A percentile compares a stretch with the other conserved stretches of the same genome.
These are phyloP conservation scores for Pyrenochaeta sp. DNA, from an alignment of 2,329 filamentous ascomycete genomes.

Conservation along the genomic window DNA sequence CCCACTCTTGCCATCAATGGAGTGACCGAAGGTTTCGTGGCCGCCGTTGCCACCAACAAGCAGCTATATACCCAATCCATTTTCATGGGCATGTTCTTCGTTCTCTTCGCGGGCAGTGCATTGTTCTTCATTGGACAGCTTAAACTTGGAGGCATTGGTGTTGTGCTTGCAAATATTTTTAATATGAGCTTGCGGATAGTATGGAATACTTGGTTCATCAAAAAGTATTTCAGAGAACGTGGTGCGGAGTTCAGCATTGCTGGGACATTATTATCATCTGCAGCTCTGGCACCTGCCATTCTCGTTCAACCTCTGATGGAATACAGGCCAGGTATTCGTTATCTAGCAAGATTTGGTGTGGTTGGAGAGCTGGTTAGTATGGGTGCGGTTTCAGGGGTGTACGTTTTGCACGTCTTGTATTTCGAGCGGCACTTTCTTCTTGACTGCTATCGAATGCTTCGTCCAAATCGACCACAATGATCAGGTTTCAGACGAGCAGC, in stretches of 20 bases:
- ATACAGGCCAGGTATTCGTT: constrained; percentile 27
- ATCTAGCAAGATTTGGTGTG: constrained; percentile 46
- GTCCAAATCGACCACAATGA: constrained; percentile 15
- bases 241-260: constrained; percentile 25
- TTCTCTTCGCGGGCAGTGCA: constrained; percentile 75
- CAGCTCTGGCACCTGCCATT: constrained; percentile 47
- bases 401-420: constrained; percentile 44
- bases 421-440: constrained; percentile 42
- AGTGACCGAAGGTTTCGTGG: constrained; percentile 89
- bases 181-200: constrained; percentile 87
- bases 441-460: constrained; percentile 45
- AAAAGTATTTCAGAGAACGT: constrained; percentile 38
- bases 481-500: not conserved
- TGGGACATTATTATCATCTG: constrained; percentile 27
- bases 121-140: constrained; percentile 76
- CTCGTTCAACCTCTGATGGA: constrained; percentile 48
- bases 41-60: constrained; percentile 77
- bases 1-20: constrained; percentile 92
- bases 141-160: constrained; percentile 75
- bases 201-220: constrained; percentile 81
- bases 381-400: constrained; percentile 45
- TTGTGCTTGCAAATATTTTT: constrained; percentile 86
- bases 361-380: constrained; percentile 52
- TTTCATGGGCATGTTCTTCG: constrained; percentile 86
- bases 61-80: constrained; percentile 79